Percentiles rank a stretch among this genome's conserved stretches.
These are phyloP conservation scores for Zymoseptoria pseudotritici DNA, from an alignment of 2,329 filamentous ascomycete genomes.

Conservation along the genomic window DNA sequence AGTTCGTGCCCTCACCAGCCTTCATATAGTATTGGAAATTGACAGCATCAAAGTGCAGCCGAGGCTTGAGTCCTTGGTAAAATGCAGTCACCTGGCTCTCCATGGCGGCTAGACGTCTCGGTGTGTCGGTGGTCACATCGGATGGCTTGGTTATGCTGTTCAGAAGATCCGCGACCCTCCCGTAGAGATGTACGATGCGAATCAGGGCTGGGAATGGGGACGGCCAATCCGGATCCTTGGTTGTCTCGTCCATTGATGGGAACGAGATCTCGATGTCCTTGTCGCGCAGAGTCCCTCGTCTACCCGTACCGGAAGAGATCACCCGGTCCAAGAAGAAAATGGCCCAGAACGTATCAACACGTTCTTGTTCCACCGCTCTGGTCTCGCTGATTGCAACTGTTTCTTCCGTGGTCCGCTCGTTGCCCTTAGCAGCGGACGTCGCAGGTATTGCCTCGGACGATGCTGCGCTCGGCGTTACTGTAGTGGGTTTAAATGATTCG, in stretches of 20 bases:
- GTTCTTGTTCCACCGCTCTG: constrained; percentile 67
- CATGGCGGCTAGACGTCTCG: constrained; percentile 66
- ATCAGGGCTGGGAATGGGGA: constrained; percentile 73
- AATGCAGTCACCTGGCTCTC: constrained; percentile 69
- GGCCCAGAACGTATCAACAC: constrained; percentile 82
- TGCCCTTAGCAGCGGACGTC: constrained; percentile 3
- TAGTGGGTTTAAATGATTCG: constrained; percentile 3
- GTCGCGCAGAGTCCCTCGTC: constrained; percentile 74
- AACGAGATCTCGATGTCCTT: constrained; percentile 78
- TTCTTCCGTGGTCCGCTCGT: constrained; percentile 54
- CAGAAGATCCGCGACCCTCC: constrained; percentile 72
- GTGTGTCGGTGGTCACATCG: constrained; percentile 67
- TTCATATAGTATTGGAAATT: constrained; percentile 84
- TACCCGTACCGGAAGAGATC: constrained; percentile 78
- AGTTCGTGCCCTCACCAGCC: constrained; percentile 74
- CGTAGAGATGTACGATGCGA: constrained; percentile 78
- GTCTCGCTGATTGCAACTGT: constrained; percentile 40
- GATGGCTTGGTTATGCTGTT: constrained; percentile 70
- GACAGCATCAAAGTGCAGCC: constrained; percentile 72
- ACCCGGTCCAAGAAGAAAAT: constrained; percentile 82
- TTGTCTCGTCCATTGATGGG: constrained; percentile 47
- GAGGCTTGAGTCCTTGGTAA: constrained; percentile 66
- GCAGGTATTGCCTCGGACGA: neutral
- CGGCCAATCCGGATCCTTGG: constrained; percentile 58
- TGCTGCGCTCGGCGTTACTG: neutral